These are phyloP conservation scores for Sporisorium graminicola DNA, from an alignment of 1,284 basidiomycete genomes.

Conservation along the genomic window DNA sequence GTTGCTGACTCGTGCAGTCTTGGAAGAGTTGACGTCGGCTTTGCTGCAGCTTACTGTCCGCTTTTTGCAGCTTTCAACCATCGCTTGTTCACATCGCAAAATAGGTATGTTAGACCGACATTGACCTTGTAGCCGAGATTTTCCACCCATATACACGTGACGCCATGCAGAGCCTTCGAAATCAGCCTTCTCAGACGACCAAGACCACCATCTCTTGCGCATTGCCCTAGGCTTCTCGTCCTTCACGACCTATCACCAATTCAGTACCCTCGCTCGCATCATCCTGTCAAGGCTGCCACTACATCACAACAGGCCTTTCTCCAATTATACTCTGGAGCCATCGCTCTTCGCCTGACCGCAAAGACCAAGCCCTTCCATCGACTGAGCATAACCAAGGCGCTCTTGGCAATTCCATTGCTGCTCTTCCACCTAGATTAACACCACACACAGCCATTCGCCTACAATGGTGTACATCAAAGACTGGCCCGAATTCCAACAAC, in stretches of 20 bases:
- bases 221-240: neutral
- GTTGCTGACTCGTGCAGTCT: constrained; percentile 15
- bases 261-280: neutral
- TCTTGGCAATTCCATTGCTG: too few relatives aligned
- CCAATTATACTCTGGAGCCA: neutral
- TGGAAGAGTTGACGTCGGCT: constrained; percentile 6
- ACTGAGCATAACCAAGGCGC: too few relatives aligned
- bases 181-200: constrained; percentile 23
- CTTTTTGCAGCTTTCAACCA: constrained; percentile 10
- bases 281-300: neutral
- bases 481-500: constrained; percentile 59
- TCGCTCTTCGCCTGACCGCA: neutral
- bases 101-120: neutral
- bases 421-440: neutral
- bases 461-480: constrained; percentile 62
- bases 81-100: neutral
- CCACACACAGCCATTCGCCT: too few relatives aligned
- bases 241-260: neutral
- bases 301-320: neutral
- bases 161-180: constrained; percentile 15
- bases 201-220: neutral
- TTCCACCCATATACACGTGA: constrained; percentile 21
- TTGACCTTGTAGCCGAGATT: too few relatives aligned
- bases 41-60: neutral
- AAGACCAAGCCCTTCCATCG: neutral